These are phyloP conservation scores for Suillus subluteus DNA, from an alignment of 768 basidiomycete genomes.

Conservation along the genomic window DNA sequence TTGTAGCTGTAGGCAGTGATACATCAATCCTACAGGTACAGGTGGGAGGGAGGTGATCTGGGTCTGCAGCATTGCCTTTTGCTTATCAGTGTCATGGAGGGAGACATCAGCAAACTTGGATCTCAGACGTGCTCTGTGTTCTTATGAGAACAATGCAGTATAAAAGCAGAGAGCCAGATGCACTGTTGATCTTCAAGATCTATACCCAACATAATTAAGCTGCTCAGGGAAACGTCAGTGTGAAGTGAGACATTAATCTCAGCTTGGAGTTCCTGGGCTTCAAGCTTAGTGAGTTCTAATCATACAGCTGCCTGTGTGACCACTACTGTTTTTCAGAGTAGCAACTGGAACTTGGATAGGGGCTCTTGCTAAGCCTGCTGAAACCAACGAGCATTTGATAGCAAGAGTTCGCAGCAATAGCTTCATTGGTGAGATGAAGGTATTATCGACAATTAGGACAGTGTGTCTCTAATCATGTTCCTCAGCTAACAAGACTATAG, in stretches of 20 bases:
- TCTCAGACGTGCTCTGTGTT: background rate
- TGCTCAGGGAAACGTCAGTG: constrained; percentile 11
- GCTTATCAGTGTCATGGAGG: background rate
- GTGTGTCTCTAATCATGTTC: no score
- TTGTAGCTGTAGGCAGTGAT: no score
- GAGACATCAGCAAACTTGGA: background rate
- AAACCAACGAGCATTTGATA: no score
- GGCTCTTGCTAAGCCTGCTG: no score
- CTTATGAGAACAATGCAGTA: background rate
- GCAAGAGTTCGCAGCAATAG: no score
- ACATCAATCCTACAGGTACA: no score
- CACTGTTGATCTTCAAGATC: constrained; percentile 24
- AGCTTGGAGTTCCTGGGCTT: constrained; percentile 1
- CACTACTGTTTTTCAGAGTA: no score
- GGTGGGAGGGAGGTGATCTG: background rate
- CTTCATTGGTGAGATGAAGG: no score
- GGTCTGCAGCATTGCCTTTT: background rate
- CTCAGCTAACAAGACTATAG: no score
- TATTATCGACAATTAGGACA: no score
- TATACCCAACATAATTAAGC: constrained; percentile 16
- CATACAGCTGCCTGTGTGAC: no score
- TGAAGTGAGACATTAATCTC: constrained; percentile 7
- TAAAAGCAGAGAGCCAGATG: background rate
- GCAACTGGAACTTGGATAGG: no score
- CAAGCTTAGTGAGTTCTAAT: background rate